Evolutionary conservation across 2,329 filamentous ascomycete species (phyloP).

Genomic region (Xylaria multiplex): DNA sequence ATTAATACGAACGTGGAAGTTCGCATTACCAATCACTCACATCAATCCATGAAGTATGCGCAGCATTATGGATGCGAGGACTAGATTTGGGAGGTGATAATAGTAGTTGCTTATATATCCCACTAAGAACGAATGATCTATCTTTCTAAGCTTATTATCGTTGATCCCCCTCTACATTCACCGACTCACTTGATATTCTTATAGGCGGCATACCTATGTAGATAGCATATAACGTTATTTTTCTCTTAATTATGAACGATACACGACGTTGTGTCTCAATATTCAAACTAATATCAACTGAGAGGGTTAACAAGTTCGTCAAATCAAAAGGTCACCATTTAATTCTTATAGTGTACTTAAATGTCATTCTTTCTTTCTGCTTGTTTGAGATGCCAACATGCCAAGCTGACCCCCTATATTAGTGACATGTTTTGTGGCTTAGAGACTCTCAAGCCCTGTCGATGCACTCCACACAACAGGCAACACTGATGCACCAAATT

Average conservation of each 20-base stretch:
- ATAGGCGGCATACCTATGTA: too few species aligned
- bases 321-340: neutral
- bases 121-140: too few species aligned
- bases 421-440: slow-evolving; percentile 20
- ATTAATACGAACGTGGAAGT: slow-evolving; percentile 11
- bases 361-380: neutral
- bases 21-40: neutral
- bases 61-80: too few species aligned
- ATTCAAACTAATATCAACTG: neutral
- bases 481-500: slow-evolving; percentile 19
- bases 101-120: too few species aligned
- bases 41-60: neutral
- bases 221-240: too few species aligned
- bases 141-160: too few species aligned
- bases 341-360: neutral
- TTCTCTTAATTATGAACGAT: neutral
- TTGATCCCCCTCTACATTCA: too few species aligned
- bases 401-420: neutral
- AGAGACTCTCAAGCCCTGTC: neutral
- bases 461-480: slow-evolving; percentile 16
- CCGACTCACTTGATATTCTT: too few species aligned
- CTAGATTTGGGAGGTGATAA: too few species aligned
- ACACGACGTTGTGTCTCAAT: neutral
- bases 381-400: slow-evolving; percentile 5
- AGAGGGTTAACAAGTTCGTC: neutral